These are phyloP conservation scores for Capsicum baccatum DNA, from an alignment of 257 asterid species.

Conservation along the genomic window DNA sequence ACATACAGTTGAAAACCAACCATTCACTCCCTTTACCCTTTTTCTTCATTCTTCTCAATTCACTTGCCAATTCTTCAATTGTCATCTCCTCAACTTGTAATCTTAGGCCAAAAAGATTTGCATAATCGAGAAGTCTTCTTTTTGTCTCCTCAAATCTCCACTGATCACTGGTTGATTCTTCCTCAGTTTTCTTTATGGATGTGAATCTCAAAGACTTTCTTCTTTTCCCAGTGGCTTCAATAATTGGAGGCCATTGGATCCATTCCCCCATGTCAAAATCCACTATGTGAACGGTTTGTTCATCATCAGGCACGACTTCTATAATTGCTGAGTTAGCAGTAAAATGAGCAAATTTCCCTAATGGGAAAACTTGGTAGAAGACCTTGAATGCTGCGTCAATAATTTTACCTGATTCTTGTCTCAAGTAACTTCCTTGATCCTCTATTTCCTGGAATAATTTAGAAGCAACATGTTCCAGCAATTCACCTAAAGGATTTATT, in stretches of 20 bases:
- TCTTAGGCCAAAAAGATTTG: conserved; percentile 44
- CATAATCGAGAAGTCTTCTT: conserved; percentile 53
- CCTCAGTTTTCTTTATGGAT: conserved; percentile 48
- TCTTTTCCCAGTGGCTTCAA: conserved; percentile 53
- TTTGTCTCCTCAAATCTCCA: conserved; percentile 61
- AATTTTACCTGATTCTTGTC: conserved; percentile 59
- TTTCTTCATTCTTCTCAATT: conserved; percentile 42
- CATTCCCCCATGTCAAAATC: conserved; percentile 52
- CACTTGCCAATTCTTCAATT: conserved; percentile 43
- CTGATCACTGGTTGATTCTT: conserved; percentile 30
- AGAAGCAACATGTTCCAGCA: conserved; percentile 62
- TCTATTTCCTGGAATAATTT: conserved; percentile 52
- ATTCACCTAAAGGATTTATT: conserved; percentile 53
- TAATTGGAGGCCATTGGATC: conserved; percentile 59
- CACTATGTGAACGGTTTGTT: conserved; percentile 34
- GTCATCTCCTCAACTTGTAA: conserved; percentile 56
- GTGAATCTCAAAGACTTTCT: conserved; percentile 52
- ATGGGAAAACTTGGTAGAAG: conserved; percentile 48
- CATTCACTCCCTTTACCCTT: conserved; percentile 47
- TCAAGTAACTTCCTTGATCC: conserved; percentile 47
- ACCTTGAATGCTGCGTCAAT: conserved; percentile 53
- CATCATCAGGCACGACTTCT: conserved; percentile 42
- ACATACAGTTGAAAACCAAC: conserved; percentile 74
- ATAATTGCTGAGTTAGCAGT: conserved; percentile 47
- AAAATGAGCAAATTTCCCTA: conserved; percentile 49